Evolutionary conservation across 2,329 filamentous ascomycete genomes (phyloP).

Genomic region (Pseudocercospora cruenta): DNA sequence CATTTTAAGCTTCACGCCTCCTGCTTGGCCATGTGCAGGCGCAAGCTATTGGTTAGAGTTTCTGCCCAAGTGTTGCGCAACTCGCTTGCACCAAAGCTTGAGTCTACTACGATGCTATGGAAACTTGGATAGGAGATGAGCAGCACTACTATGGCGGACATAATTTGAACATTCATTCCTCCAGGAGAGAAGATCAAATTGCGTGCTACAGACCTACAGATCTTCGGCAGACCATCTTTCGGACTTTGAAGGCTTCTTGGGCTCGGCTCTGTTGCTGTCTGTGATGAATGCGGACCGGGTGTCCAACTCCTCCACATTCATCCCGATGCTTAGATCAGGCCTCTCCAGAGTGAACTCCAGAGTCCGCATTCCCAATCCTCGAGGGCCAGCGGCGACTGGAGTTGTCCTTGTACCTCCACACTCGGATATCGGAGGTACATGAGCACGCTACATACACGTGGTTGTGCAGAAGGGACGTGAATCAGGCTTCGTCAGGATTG

Average conservation of each 20-base stretch:
- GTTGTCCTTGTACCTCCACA: not conserved
- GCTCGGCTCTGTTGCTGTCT: not conserved
- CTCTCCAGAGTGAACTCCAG: not conserved
- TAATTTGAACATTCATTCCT: not conserved
- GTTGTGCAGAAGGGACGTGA: not conserved
- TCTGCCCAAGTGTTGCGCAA: not conserved
- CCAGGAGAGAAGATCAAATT: not conserved
- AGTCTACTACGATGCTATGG: not conserved
- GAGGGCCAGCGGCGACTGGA: not conserved
- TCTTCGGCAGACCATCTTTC: not conserved
- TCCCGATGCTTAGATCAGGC: not conserved
- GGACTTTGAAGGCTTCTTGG: not conserved
- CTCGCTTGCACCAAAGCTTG: not conserved
- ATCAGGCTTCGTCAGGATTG: not conserved
- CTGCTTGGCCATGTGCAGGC: not conserved
- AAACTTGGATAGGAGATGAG: not conserved
- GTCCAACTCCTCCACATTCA: constrained; percentile 2
- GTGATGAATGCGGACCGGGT: not conserved
- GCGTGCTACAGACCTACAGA: not conserved
- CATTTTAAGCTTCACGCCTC: not conserved
- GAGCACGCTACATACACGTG: not conserved
- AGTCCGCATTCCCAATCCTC: not conserved
- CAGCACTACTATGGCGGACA: not conserved
- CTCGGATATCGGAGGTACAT: not conserved
- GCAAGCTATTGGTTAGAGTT: not conserved